phyloP scores from a whole-genome alignment of 495 filamentous ascomycete genomes.

The Neurospora sp. region DNA sequence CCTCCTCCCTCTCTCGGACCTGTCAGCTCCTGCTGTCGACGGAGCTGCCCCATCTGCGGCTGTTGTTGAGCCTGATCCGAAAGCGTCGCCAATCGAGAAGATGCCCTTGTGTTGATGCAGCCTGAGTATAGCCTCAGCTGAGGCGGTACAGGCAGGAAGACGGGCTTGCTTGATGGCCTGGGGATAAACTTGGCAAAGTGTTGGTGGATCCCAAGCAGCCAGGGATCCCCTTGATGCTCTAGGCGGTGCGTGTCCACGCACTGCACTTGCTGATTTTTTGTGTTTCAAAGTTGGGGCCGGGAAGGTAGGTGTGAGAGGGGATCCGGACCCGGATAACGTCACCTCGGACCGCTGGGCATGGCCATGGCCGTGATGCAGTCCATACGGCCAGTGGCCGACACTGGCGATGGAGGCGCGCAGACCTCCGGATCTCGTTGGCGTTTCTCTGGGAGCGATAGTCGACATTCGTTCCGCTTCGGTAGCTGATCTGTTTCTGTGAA shows the following conservation, averaged over 20 bases:
- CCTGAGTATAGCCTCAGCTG: constrained; percentile 53
- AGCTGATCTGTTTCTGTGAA: constrained; percentile 26
- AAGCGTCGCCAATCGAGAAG: constrained; percentile 32
- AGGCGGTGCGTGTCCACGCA: constrained; percentile 14
- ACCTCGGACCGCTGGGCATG: constrained; percentile 28
- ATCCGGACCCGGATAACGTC: constrained; percentile 15
- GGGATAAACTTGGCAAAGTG: constrained; percentile 83
- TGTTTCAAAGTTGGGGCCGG: constrained; percentile 21
- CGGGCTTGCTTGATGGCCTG: constrained; percentile 56
- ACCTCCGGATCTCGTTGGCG: constrained; percentile 19
- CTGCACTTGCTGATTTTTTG: constrained; percentile 23
- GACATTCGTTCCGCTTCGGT: constrained; percentile 12
- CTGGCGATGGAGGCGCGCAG: constrained; percentile 34
- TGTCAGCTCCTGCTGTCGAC: constrained; percentile 12
- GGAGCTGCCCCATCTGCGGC: not conserved
- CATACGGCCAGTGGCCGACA: constrained; percentile 32
- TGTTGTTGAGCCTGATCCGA: constrained; percentile 18
- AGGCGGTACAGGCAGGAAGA: constrained; percentile 40
- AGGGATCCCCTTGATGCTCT: constrained; percentile 13
- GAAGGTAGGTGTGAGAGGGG: constrained; percentile 1
- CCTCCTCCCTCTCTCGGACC: constrained; percentile 27
- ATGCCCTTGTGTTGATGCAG: constrained; percentile 41
- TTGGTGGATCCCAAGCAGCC: constrained; percentile 61
- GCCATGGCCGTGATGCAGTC: constrained; percentile 11
- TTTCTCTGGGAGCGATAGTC: constrained; percentile 10